Evolutionary conservation across 306 rosid genomes (phyloP).

Genomic region (Prunus padus): DNA sequence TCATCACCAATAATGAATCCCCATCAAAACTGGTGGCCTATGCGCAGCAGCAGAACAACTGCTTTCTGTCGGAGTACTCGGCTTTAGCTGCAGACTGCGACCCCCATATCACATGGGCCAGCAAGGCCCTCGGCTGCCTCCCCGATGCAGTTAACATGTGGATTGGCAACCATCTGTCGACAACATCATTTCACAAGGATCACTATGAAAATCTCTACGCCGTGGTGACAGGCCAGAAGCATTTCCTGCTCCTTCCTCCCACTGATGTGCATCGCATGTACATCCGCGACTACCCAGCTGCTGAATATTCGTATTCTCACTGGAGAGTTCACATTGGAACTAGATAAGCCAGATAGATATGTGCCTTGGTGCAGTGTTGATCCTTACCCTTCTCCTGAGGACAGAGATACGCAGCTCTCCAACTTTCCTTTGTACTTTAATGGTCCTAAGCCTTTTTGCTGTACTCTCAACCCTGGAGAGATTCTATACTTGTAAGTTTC

Average conservation of each 20-base stretch:
- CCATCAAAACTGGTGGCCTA: constrained; percentile 43
- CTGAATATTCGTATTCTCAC: constrained; percentile 53
- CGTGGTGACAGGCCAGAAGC: constrained; percentile 70
- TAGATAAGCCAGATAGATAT: constrained; percentile 54
- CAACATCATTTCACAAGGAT: constrained; percentile 75
- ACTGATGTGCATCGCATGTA: constrained; percentile 77
- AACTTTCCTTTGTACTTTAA: constrained; percentile 61
- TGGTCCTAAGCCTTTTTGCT: constrained; percentile 62
- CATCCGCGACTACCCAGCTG: constrained; percentile 61
- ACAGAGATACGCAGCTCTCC: constrained; percentile 34
- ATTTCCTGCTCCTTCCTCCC: constrained; percentile 73
- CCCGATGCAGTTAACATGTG: constrained; percentile 85
- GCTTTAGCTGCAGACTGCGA: constrained; percentile 60
- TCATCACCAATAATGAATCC: constrained; percentile 18
- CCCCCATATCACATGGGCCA: constrained; percentile 60
- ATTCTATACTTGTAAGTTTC: constrained; percentile 71
- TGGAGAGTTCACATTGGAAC: constrained; percentile 56
- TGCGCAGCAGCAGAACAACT: constrained; percentile 81
- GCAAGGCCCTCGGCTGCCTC: constrained; percentile 54
- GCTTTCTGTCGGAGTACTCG: constrained; percentile 61
- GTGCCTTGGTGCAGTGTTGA: constrained; percentile 89
- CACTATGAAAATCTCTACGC: constrained; percentile 86
- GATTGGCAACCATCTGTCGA: constrained; percentile 62
- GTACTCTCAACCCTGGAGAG: constrained; percentile 77
- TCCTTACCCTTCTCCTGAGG: constrained; percentile 60